A percentile compares a stretch with the other conserved stretches of the same genome.
phyloP scores from a whole-genome alignment of 257 asterid genomes.

The Buddleja alternifolia region DNA sequence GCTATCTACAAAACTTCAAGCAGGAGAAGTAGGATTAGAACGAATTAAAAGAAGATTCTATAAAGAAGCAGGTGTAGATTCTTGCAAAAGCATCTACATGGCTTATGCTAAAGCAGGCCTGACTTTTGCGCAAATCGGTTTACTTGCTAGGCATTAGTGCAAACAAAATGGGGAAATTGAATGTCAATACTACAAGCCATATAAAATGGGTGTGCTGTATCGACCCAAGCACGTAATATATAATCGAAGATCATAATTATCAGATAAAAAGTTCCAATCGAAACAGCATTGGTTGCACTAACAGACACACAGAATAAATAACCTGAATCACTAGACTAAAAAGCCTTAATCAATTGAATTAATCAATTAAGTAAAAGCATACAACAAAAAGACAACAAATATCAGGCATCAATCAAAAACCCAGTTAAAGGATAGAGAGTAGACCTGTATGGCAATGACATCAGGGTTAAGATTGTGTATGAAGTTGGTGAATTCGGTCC shows the following conservation, averaged over 20 bases:
- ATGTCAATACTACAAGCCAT: constrained; percentile 6
- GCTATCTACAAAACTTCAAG: constrained; percentile 2
- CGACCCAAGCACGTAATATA: neutral
- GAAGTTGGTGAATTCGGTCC: constrained; percentile 74
- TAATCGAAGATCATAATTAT: neutral
- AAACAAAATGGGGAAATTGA: neutral
- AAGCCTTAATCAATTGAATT: constrained; percentile 3
- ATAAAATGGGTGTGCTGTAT: neutral
- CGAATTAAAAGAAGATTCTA: constrained; percentile 5
- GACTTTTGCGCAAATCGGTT: constrained; percentile 1
- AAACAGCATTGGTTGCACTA: neutral
- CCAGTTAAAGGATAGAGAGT: no score
- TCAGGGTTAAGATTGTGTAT: constrained; percentile 78
- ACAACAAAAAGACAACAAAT: neutral
- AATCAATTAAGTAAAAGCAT: constrained; percentile 5
- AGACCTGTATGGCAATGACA: constrained; percentile 93
- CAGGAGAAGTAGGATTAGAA: constrained; percentile 8
- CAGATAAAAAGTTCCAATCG: neutral
- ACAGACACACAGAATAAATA: constrained; percentile 2
- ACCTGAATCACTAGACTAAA: neutral
- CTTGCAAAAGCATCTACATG: constrained; percentile 11
- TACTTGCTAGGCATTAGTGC: neutral
- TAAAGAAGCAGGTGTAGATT: neutral
- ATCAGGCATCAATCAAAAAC: neutral
- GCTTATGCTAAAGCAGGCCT: constrained; percentile 4